Conservation (phyloP, 176 grass and related monocot species). For the Aegilops sharonensis region DNA sequence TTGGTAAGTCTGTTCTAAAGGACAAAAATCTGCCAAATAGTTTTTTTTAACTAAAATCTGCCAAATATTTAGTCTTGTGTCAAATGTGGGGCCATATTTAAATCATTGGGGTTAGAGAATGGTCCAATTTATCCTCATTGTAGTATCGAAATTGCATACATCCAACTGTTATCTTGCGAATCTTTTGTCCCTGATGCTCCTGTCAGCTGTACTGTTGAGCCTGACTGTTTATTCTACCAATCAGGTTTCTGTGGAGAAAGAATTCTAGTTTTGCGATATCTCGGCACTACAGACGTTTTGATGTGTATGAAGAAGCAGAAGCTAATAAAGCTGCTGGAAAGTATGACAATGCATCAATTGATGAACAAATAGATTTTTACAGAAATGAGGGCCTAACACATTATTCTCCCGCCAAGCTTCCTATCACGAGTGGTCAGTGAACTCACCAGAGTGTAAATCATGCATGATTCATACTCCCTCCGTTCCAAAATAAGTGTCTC, state of each 20-base stretch:
- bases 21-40: slow-evolving; percentile 11
- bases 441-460: not conserved
- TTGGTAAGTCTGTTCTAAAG: not conserved
- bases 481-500: too few relatives aligned
- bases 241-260: slow-evolving; percentile 95
- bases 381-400: slow-evolving; percentile 80
- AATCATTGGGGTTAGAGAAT: not conserved
- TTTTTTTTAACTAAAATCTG: not conserved
- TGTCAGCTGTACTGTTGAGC: not conserved
- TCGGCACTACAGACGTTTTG: slow-evolving; percentile 92
- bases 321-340: slow-evolving; percentile 99
- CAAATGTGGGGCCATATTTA: not conserved
- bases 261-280: slow-evolving; percentile 83
- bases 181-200: not conserved
- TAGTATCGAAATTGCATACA: not conserved
- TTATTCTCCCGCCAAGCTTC: slow-evolving; percentile 85
- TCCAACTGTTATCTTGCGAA: not conserved
- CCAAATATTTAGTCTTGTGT: not conserved
- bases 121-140: not conserved
- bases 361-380: slow-evolving; percentile 96
- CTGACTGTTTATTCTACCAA: not conserved
- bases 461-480: not conserved
- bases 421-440: slow-evolving; percentile 87
- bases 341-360: slow-evolving; percentile 87
- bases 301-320: slow-evolving; percentile 97